phyloP scores from a whole-genome alignment of 2,329 filamentous ascomycete species.

The Botrytis fragariae region DNA sequence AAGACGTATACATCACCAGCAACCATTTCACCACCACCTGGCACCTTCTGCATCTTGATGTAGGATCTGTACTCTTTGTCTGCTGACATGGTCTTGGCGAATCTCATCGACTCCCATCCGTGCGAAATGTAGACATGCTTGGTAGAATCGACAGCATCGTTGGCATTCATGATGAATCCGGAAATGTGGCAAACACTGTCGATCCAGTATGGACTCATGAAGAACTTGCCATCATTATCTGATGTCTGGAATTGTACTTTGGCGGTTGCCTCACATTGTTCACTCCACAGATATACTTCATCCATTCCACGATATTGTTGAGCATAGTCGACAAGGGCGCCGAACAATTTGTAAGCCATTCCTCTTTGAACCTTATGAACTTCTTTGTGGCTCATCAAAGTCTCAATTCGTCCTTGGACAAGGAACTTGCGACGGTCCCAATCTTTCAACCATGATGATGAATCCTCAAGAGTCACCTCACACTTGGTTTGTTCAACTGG shows the following conservation, averaged over 20 bases:
- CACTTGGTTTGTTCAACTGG: constrained; percentile 20
- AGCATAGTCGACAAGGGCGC: constrained; percentile 54
- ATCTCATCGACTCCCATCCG: constrained; percentile 33
- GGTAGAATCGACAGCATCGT: constrained; percentile 36
- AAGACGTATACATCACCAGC: constrained; percentile 42
- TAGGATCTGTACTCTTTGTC: constrained; percentile 31
- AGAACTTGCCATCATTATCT: constrained; percentile 50
- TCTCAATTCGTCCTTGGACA: constrained; percentile 45
- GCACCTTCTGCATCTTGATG: constrained; percentile 36
- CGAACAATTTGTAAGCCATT: constrained; percentile 69
- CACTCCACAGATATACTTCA: constrained; percentile 51
- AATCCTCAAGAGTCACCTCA: constrained; percentile 20
- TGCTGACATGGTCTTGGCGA: constrained; percentile 26
- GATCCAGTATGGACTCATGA: constrained; percentile 58
- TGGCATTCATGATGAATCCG: constrained; percentile 60
- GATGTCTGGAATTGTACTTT: constrained; percentile 47
- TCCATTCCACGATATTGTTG: constrained; percentile 54
- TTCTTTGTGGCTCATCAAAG: constrained; percentile 23
- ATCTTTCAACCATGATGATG: constrained; percentile 16
- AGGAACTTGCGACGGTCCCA: constrained; percentile 22
- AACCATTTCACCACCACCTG: constrained; percentile 35
- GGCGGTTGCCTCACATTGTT: constrained; percentile 46
- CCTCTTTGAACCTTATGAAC: constrained; percentile 70
- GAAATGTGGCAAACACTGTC: constrained; percentile 59
- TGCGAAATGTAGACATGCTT: constrained; percentile 33